These are phyloP conservation scores for Parastagonospora nodorum DNA, from an alignment of 2,329 filamentous ascomycete species.

Conservation along the genomic window DNA sequence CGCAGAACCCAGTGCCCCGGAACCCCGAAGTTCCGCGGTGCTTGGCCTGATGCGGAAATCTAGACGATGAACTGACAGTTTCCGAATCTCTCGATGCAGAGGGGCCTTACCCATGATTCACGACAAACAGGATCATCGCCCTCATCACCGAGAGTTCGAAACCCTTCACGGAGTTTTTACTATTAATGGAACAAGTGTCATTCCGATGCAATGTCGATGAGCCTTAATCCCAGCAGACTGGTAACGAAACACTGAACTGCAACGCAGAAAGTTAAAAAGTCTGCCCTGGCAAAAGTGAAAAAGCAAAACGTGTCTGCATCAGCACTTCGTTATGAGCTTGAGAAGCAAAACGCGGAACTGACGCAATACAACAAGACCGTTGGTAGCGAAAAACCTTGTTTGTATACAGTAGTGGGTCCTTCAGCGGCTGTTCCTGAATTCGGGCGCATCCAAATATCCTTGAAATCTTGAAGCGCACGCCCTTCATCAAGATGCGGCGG, in stretches of 20 bases:
- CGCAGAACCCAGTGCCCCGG: no score
- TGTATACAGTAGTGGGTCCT: not conserved
- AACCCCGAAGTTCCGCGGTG: no score
- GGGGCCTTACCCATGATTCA: conserved; percentile 12
- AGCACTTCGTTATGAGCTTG: not conserved
- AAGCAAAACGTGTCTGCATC: no score
- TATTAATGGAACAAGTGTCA: conserved; percentile 12
- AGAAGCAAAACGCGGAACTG: not conserved
- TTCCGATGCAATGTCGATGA: conserved; percentile 24
- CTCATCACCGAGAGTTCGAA: conserved; percentile 7
- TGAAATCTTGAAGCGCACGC: conserved; percentile 4
- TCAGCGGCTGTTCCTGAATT: not conserved
- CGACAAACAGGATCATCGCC: conserved; percentile 12
- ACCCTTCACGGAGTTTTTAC: conserved; percentile 14
- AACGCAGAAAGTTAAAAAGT: not conserved
- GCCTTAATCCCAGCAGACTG: conserved; percentile 28
- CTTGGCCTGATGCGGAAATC: no score
- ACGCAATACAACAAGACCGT: not conserved
- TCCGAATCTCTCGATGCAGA: not conserved
- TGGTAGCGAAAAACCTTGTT: not conserved
- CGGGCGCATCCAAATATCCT: not conserved
- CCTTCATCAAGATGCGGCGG: not conserved
- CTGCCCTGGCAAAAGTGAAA: no score
- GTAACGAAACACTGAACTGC: conserved; percentile 25
- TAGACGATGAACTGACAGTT: no score